These are phyloP conservation scores for Lophiostoma macrostomum DNA, from an alignment of 495 filamentous ascomycete genomes.

Conservation along the genomic window DNA sequence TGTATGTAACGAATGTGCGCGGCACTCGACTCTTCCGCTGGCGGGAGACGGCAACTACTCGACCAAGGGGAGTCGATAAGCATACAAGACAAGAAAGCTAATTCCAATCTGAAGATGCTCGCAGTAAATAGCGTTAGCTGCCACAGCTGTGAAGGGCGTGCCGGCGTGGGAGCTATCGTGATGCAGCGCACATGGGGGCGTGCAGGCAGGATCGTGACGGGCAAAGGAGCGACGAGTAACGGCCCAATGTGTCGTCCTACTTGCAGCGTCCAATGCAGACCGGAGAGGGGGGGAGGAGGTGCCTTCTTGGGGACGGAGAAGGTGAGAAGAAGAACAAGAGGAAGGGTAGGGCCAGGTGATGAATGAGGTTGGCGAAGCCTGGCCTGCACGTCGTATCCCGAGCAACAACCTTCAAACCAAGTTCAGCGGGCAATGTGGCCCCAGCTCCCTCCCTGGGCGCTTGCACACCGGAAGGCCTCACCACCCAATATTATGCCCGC, in stretches of 20 bases:
- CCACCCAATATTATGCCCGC: constrained; percentile 18
- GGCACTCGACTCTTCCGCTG: constrained; percentile 3
- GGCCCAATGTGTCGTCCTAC: constrained; percentile 6
- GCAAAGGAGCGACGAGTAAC: constrained; percentile 12
- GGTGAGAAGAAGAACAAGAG: constrained; percentile 18
- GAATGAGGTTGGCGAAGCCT: constrained; percentile 22
- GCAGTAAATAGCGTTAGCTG: constrained; percentile 28
- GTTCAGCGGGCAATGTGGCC: no score
- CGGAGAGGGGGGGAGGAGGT: constrained; percentile 12
- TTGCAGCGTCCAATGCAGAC: no score
- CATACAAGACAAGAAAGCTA: constrained; percentile 36
- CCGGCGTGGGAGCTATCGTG: constrained; percentile 11
- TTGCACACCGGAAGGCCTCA: constrained; percentile 1
- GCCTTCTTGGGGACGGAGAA: constrained; percentile 38
- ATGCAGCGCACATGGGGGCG: constrained; percentile 27
- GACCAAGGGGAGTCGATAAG: constrained; percentile 25
- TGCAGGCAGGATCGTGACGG: constrained; percentile 12
- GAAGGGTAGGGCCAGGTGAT: constrained; percentile 14
- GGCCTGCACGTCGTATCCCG: constrained; percentile 24
- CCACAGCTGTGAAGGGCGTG: constrained; percentile 22
- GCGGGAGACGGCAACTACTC: constrained; percentile 14
- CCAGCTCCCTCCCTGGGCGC: no score
- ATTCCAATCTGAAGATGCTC: constrained; percentile 38
- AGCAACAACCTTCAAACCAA: constrained; percentile 17
- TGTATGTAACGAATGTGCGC: constrained; percentile 23